Evolutionary conservation across 179 eudicot genomes (phyloP).

Genomic region (Beta corolliflora): DNA sequence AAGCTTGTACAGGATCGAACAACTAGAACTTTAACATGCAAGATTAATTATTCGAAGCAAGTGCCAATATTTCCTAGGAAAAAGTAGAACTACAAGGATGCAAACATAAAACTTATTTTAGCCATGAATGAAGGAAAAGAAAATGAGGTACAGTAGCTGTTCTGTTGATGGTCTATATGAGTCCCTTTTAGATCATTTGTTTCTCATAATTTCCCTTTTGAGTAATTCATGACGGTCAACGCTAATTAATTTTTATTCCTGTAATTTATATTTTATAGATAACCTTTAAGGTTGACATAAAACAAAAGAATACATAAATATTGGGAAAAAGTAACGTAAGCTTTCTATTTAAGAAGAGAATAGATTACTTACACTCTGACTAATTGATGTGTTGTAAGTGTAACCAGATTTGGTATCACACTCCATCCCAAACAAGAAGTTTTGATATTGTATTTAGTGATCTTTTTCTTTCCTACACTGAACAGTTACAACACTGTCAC

Average conservation of each 20-base stretch:
- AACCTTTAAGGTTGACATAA: not conserved
- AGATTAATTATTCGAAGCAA: not conserved
- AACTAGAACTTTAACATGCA: too few species aligned
- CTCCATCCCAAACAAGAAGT: constrained; percentile 53
- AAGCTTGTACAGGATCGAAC: too few species aligned
- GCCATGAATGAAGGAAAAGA: not conserved
- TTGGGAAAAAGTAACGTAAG: not conserved
- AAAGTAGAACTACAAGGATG: too few species aligned
- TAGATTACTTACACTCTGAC: constrained; percentile 61
- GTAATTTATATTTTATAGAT: not conserved
- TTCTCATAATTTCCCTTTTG: not conserved
- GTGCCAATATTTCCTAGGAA: too few species aligned
- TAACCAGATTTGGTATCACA: constrained; percentile 40
- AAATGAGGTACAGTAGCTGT: not conserved
- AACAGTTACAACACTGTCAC: constrained; percentile 69
- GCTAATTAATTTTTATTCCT: not conserved
- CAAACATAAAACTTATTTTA: not conserved
- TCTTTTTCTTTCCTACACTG: constrained; percentile 45
- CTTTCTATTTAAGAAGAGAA: not conserved
- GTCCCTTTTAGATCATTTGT: not conserved
- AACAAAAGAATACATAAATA: not conserved
- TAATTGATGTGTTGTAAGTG: constrained; percentile 36
- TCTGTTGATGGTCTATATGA: not conserved
- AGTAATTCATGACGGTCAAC: not conserved
- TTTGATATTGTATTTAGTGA: constrained; percentile 37